Evolutionary conservation across 1,284 basidiomycete genomes (phyloP).

Genomic region (Rhizopogon parksii): DNA sequence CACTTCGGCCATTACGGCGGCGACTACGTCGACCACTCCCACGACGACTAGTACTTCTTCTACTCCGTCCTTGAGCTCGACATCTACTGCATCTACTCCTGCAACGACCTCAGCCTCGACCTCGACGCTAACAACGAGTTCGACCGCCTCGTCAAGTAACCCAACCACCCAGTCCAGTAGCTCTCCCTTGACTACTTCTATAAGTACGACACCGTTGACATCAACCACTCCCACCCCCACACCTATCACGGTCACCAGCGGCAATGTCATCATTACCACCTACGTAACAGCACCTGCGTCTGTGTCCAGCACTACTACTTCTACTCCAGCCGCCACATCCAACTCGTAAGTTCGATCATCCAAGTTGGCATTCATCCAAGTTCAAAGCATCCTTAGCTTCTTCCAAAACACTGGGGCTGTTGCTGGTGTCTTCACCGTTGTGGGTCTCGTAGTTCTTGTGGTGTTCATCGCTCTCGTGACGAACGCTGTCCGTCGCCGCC

Average conservation of each 20-base stretch:
- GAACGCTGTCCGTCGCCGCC: slow-evolving; percentile 50
- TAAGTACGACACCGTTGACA: slow-evolving; percentile 11
- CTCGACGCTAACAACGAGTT: slow-evolving; percentile 4
- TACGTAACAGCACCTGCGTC: slow-evolving; percentile 3
- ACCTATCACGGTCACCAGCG: slow-evolving; percentile 13
- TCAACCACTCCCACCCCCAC: slow-evolving; percentile 5
- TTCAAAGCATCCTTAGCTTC: slow-evolving; percentile 41
- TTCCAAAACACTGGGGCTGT: slow-evolving; percentile 66
- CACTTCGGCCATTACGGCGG: not conserved
- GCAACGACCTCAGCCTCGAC: slow-evolving; percentile 12
- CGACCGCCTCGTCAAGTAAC: slow-evolving; percentile 2
- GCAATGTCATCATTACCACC: slow-evolving; percentile 8
- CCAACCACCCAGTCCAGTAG: not conserved
- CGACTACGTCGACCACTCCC: slow-evolving; percentile 10
- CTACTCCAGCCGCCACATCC: slow-evolving; percentile 7
- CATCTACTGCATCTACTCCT: slow-evolving; percentile 6
- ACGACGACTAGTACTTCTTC: slow-evolving; percentile 4
- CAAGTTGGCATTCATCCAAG: not conserved
- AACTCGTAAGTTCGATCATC: slow-evolving; percentile 20
- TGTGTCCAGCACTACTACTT: not conserved
- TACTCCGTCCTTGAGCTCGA: slow-evolving; percentile 11
- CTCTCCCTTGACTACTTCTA: not conserved
- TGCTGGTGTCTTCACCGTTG: slow-evolving; percentile 62
- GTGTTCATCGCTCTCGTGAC: slow-evolving; percentile 48
- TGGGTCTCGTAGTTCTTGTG: slow-evolving; percentile 50